phyloP scores from a whole-genome alignment of 2,329 filamentous ascomycete genomes.

The Pseudopyrenochaeta lycopersici region DNA sequence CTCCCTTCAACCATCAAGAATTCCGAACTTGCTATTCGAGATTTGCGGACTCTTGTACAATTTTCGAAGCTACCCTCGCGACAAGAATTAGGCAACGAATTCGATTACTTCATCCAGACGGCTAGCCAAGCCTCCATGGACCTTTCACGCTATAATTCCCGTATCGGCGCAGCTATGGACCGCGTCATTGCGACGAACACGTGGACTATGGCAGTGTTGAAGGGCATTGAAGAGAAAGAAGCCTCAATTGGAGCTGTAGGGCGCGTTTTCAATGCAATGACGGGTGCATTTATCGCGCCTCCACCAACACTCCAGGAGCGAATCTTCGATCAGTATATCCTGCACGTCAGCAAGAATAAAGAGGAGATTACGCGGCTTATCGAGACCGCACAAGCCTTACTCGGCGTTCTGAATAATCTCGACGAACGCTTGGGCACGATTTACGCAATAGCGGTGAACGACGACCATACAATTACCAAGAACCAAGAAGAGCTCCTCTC shows the following conservation, averaged over 20 bases:
- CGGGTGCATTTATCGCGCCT: slow-evolving; percentile 65
- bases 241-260: slow-evolving; percentile 50
- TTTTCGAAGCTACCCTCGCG: slow-evolving; percentile 73
- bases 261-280: slow-evolving; percentile 56
- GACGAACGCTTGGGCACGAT: slow-evolving; percentile 76
- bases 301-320: slow-evolving; percentile 52
- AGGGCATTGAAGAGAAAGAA: slow-evolving; percentile 63
- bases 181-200: slow-evolving; percentile 77
- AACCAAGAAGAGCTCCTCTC: slow-evolving; percentile 73
- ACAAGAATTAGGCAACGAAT: slow-evolving; percentile 77
- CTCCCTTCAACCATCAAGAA: slow-evolving; percentile 82
- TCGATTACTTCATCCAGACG: slow-evolving; percentile 77
- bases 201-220: slow-evolving; percentile 76
- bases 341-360: slow-evolving; percentile 74
- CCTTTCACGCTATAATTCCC: slow-evolving; percentile 78
- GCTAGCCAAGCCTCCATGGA: slow-evolving; percentile 71
- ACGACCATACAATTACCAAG: slow-evolving; percentile 66
- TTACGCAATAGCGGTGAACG: slow-evolving; percentile 71
- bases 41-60: slow-evolving; percentile 75
- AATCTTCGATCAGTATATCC: slow-evolving; percentile 77
- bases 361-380: slow-evolving; percentile 75
- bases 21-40: slow-evolving; percentile 76
- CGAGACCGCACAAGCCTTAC: slow-evolving; percentile 72
- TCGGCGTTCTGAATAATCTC: slow-evolving; percentile 71
- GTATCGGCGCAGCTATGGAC: slow-evolving; percentile 77